Evolutionary conservation across 371 early-diverging fungal genomes (phyloP), one percentile per base, ranked within the genome.

Genomic region (Catenaria anguillulae): DNA sequence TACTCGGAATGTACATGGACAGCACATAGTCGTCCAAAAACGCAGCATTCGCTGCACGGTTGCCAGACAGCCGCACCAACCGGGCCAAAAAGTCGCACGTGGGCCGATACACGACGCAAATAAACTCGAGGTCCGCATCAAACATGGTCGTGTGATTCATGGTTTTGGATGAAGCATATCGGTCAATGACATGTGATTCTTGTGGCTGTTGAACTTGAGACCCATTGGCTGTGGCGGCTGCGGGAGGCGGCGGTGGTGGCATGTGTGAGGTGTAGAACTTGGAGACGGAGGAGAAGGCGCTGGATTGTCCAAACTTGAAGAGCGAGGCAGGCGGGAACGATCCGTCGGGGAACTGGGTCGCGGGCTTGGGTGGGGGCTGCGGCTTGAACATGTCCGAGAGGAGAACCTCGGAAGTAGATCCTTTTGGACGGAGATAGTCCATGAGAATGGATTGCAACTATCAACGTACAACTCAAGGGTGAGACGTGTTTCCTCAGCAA

Each of bases 21-120:
- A 83, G 67, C 29, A 87, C 77, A 75, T 87, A 88, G 37, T 89
- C 88, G 60, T 89, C 84, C 61, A 89, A 68, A 71, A 87, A 89
- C 24, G 23, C 35, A 12, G 13, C n/a, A 36, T 40, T 33, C 42
- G 31, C 13, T 35, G 36, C 42, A 8, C 52, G 26, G 5, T 15
- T 50, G 13, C 29, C 12, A 6, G 52, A 26, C 26, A 50, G 15
- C 12, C 29, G 15, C 29, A 8, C 52, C 29, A 50, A 31, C 52
- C 29, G 52, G 15, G 52, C 13, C 29, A 50, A 13, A 15, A 50
- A 50, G 17, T 50, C 52, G 29, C 26, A 29, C 15, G 29, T 29
- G 29, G 52, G 52, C 12, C 52, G 52, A 31, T 50, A 50, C 12
- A 50, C 29, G 52, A 50, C 52, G 15, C 29, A 29, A 10, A 50